Conservation (phyloP, 2,329 filamentous ascomycete genomes). For the Ilyonectria sp. region DNA sequence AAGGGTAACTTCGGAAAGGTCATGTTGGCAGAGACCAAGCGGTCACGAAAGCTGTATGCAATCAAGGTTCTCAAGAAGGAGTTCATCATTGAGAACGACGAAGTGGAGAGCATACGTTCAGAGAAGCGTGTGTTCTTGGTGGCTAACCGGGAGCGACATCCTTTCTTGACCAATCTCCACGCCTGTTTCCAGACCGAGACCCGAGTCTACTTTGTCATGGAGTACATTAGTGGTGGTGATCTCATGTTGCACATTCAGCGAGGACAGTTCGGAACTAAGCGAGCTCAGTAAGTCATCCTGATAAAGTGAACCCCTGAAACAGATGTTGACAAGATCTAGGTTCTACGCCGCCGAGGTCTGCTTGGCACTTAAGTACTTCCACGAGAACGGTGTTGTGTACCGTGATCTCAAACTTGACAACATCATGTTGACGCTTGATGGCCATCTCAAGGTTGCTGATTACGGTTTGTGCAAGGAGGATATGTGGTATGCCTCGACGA, state of each 20-base stretch:
- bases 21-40: slow-evolving; percentile 98
- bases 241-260: slow-evolving; percentile 99
- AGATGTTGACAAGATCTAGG: slow-evolving; percentile 59
- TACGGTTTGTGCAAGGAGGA: slow-evolving; percentile 99
- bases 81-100: slow-evolving; percentile 99
- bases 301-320: neutral
- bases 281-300: slow-evolving; percentile 82
- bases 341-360: slow-evolving; percentile 99
- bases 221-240: slow-evolving; percentile 98
- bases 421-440: slow-evolving; percentile 93
- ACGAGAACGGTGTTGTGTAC: slow-evolving; percentile 99
- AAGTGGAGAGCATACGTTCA: slow-evolving; percentile 97
- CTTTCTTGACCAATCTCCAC: slow-evolving; percentile 94
- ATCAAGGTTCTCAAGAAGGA: slow-evolving; percentile 99
- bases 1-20: slow-evolving; percentile 99
- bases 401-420: slow-evolving; percentile 95
- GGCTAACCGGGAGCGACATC: slow-evolving; percentile 96
- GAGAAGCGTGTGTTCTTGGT: slow-evolving; percentile 98
- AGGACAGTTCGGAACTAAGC: slow-evolving; percentile 94
- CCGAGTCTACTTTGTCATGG: slow-evolving; percentile 99
- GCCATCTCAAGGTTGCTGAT: slow-evolving; percentile 98
- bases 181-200: slow-evolving; percentile 99
- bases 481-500: slow-evolving; percentile 99
- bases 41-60: slow-evolving; percentile 90
- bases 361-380: slow-evolving; percentile 97